Evolutionary conservation across 2,329 filamentous ascomycete species (phyloP), one percentile per base, ranked within the genome.

Genomic region (Botrytis hyacinthi): DNA sequence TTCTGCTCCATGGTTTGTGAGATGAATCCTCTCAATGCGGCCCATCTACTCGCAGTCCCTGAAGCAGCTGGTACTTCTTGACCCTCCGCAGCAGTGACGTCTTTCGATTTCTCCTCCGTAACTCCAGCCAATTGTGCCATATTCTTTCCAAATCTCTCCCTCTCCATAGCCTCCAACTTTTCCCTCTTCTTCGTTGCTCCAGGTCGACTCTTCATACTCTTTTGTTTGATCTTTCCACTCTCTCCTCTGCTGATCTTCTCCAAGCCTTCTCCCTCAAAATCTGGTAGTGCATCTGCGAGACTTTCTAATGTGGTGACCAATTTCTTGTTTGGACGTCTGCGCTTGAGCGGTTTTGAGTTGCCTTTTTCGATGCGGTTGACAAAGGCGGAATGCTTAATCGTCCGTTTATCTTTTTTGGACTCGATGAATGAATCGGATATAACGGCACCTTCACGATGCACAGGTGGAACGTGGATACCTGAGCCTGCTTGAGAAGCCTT

Each of bases 121-220:
- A 73, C 54, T 29, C 35, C 60, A 4, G 74, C 73, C 84, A 98
- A 84, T 82, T 91, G 88, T 29, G 93, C 95, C 87, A 98, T 86
- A 81, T 94, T 98, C 80, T 87, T 89, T 54, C 90, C 91, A 81
- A 98, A 98, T 74, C 95, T 86, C 81, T 94, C 90, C 84, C 93
- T 92, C 87, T 98, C 95, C 74, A 89, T 85, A 81, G 85, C 89
- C 73, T 97, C 93, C 46, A 98, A 80, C 82, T 87, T 91, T 83
- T 94, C 93, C 83, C 94, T 96, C 80, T 89, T 87, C 87, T 94
- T 97, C 84, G 95, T 86, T 35, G 94, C 93, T 0, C 95, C 95
- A 4, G 90, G 93, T 71, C 90, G 86, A 75, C 88, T 91, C 82
- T 88, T 91, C 79, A 98, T 79, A 75, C 92, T 95, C 84, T 90